Conservation (phyloP, 2,329 filamentous ascomycete species). For the Ascochyta rabiei region DNA sequence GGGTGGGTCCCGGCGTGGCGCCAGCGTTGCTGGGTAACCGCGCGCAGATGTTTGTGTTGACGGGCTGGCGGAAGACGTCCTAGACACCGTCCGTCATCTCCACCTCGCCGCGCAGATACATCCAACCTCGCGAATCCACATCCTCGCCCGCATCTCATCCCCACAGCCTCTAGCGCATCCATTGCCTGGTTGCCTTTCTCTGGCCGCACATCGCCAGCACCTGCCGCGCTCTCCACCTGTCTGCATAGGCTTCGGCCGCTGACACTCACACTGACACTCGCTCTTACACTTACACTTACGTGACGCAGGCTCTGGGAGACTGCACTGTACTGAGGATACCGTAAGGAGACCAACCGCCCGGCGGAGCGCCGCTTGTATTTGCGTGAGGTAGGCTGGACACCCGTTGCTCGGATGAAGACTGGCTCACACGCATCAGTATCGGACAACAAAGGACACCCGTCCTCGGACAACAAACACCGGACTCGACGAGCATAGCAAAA, state of each 20-base stretch:
- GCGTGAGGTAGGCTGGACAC: constrained; percentile 70
- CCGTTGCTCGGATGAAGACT: constrained; percentile 2
- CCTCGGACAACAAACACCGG: constrained; percentile 57
- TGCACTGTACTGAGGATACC: constrained; percentile 52
- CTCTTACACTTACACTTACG: too few relatives aligned
- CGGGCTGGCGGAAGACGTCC: constrained; percentile 27
- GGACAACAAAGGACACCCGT: constrained; percentile 47
- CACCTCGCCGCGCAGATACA: constrained; percentile 29
- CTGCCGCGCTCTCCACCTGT: constrained; percentile 14
- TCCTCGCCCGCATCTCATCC: constrained; percentile 30
- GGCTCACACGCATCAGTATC: constrained; percentile 46
- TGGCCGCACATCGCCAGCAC: constrained; percentile 12
- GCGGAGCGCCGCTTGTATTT: constrained; percentile 78
- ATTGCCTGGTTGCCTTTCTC: constrained; percentile 17
- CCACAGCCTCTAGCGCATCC: constrained; percentile 29
- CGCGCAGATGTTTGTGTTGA: constrained; percentile 33
- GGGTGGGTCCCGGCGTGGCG: constrained; percentile 7
- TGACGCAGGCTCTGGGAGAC: constrained; percentile 48
- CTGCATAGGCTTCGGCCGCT: constrained; percentile 39
- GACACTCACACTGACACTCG: too few relatives aligned
- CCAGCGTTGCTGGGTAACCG: constrained; percentile 39
- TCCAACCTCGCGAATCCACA: constrained; percentile 28
- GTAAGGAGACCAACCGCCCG: constrained; percentile 65
- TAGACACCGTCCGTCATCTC: constrained; percentile 38
- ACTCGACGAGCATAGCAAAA: constrained; percentile 71